These are phyloP conservation scores for Nemania sp. DNA, from an alignment of 2,329 filamentous ascomycete genomes.

Conservation along the genomic window DNA sequence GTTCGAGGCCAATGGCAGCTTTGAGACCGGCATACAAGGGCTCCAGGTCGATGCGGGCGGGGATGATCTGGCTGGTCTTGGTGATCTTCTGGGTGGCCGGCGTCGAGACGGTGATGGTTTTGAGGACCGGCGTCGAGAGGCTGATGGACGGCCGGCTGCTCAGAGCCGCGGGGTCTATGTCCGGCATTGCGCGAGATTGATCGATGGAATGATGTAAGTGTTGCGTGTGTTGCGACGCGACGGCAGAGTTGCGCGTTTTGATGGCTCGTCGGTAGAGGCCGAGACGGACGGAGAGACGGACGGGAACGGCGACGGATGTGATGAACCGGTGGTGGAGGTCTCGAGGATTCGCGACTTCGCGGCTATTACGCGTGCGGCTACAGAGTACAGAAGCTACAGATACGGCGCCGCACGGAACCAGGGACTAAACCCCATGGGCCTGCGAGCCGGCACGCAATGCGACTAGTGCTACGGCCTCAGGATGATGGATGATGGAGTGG, in stretches of 20 bases:
- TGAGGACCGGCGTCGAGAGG: conserved; percentile 63
- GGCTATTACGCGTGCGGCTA: no score
- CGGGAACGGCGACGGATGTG: neutral
- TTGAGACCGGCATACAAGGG: conserved; percentile 66
- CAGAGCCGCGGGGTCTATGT: conserved; percentile 71
- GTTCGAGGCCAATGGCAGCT: conserved; percentile 59
- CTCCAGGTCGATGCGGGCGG: conserved; percentile 68
- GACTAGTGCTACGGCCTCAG: conserved; percentile 27
- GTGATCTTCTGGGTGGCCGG: conserved; percentile 53
- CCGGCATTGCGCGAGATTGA: conserved; percentile 55
- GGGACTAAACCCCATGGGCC: conserved; percentile 35
- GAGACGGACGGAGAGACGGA: neutral
- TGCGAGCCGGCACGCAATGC: conserved; percentile 30
- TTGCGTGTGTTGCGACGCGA: conserved; percentile 23
- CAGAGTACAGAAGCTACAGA: conserved; percentile 30
- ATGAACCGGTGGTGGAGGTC: conserved; percentile 12
- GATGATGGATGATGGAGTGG: conserved; percentile 32
- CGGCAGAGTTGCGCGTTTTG: neutral
- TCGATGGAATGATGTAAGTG: conserved; percentile 32
- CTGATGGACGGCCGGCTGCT: conserved; percentile 60
- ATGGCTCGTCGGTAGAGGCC: neutral
- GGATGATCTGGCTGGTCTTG: conserved; percentile 65
- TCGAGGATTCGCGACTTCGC: conserved; percentile 30
- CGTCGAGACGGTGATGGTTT: conserved; percentile 58
- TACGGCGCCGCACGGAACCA: conserved; percentile 36